Evolutionary conservation across 2,329 filamentous ascomycete genomes (phyloP).

Genomic region (Calonectria pseudoturangicola): DNA sequence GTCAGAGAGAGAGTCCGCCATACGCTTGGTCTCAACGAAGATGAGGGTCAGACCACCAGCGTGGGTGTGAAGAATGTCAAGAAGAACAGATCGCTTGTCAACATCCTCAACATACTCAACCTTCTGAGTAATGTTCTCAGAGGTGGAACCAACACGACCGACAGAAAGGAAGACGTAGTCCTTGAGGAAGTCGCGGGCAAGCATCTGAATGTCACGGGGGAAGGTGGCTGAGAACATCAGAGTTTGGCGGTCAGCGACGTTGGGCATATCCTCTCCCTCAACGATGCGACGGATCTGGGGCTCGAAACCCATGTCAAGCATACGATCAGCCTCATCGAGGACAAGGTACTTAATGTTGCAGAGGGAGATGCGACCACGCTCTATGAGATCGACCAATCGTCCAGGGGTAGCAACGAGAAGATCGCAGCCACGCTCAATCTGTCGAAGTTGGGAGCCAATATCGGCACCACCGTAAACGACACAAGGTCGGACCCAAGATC

Average conservation of each 20-base stretch:
- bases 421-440: constrained; percentile 98
- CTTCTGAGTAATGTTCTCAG: constrained; percentile 99
- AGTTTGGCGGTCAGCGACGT: constrained; percentile 88
- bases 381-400: constrained; percentile 97
- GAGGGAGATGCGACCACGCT: constrained; percentile 97
- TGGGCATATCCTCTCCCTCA: constrained; percentile 98
- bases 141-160: constrained; percentile 97
- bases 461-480: constrained; percentile 99
- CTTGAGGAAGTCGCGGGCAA: constrained; percentile 98
- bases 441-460: constrained; percentile 97
- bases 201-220: constrained; percentile 99
- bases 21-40: constrained; percentile 99
- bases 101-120: constrained; percentile 97
- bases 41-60: constrained; percentile 93
- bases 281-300: constrained; percentile 99
- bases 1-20: constrained; percentile 98
- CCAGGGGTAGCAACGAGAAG: constrained; percentile 97
- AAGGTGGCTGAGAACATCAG: constrained; percentile 99
- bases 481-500: constrained; percentile 98
- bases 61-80: constrained; percentile 98
- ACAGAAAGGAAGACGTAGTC: constrained; percentile 99
- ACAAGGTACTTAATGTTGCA: constrained; percentile 99
- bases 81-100: constrained; percentile 97
- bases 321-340: constrained; percentile 98
- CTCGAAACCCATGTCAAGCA: constrained; percentile 99